These are phyloP conservation scores for Aspergillus luchuensis DNA, from an alignment of 2,329 filamentous ascomycete species.

Conservation along the genomic window DNA sequence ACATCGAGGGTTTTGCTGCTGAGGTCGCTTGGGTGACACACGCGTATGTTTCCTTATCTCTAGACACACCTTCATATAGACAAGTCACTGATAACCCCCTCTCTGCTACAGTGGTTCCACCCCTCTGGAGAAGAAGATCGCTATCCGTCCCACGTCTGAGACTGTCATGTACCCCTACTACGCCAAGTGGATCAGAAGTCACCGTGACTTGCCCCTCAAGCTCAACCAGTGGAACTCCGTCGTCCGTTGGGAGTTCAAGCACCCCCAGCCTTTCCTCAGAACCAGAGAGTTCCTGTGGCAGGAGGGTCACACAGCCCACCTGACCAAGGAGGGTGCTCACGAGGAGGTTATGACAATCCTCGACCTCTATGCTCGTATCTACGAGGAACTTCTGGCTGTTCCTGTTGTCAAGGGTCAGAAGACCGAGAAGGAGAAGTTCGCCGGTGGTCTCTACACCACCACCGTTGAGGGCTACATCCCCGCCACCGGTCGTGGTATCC, in stretches of 20 bases:
- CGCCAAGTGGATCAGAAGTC: conserved; percentile 93
- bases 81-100: conserved; percentile 23
- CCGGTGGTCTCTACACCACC: conserved; percentile 93
- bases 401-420: conserved; percentile 92
- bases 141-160: conserved; percentile 69
- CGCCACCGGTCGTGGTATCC: conserved; percentile 91
- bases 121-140: conserved; percentile 79
- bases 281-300: conserved; percentile 98
- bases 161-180: conserved; percentile 96
- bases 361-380: conserved; percentile 87
- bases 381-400: conserved; percentile 90
- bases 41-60: conserved; percentile 38
- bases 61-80: background rate
- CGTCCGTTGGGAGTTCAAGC: conserved; percentile 96
- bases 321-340: conserved; percentile 78
- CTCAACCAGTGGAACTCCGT: conserved; percentile 98
- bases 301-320: conserved; percentile 90
- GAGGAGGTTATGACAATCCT: conserved; percentile 91
- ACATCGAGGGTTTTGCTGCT: conserved; percentile 97
- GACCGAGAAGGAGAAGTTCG: conserved; percentile 98
- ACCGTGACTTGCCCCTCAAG: conserved; percentile 89
- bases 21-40: conserved; percentile 57
- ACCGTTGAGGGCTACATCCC: conserved; percentile 98
- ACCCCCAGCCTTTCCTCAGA: conserved; percentile 79
- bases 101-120: conserved; percentile 70